Conservation (phyloP, 140 eudicot genomes). For the Erigeron philadelphicus region DNA sequence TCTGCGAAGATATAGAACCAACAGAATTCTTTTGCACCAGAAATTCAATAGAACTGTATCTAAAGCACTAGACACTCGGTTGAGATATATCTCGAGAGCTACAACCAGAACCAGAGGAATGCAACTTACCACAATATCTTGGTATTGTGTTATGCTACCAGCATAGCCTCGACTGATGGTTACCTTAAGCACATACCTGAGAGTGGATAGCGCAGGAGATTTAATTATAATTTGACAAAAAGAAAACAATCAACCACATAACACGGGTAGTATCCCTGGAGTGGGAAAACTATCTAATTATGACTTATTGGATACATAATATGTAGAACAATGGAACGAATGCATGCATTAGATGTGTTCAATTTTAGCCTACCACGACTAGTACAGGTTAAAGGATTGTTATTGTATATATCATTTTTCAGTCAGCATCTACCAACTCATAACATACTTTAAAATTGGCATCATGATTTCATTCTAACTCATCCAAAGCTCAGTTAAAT, state of each 20-base stretch:
- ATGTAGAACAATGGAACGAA: neutral
- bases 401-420: too few species aligned
- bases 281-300: constrained; percentile 15
- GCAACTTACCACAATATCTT: constrained; percentile 72
- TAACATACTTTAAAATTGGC: too few species aligned
- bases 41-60: too few species aligned
- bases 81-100: too few species aligned
- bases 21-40: too few species aligned
- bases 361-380: neutral
- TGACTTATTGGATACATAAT: neutral
- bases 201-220: constrained; percentile 17
- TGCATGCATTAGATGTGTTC: neutral
- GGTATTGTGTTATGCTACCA: constrained; percentile 86
- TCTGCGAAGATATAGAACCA: too few species aligned
- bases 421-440: too few species aligned
- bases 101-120: too few species aligned
- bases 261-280: constrained; percentile 4
- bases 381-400: too few species aligned
- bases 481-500: too few species aligned
- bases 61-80: too few species aligned
- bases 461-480: too few species aligned
- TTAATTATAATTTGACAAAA: neutral
- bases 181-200: constrained; percentile 90
- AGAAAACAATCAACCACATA: neutral
- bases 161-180: constrained; percentile 90